Evolutionary conservation across 1,139 yeast genomes (phyloP).

Genomic region (Suhomyces bribrorum): DNA sequence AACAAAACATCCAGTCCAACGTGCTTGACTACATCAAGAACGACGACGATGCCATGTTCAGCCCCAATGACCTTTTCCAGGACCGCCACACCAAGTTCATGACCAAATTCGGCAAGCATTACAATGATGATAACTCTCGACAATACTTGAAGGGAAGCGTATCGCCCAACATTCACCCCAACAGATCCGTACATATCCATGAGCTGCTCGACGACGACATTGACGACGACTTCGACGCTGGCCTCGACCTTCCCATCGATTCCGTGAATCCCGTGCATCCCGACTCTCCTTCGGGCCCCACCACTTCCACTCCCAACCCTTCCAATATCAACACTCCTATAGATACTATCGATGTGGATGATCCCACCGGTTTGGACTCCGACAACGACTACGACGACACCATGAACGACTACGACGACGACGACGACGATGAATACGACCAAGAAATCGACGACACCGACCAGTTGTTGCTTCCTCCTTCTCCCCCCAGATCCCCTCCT

Average conservation of each 20-base stretch:
- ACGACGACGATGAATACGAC: slow-evolving; percentile 13
- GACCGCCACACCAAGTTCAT: slow-evolving; percentile 38
- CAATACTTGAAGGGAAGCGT: slow-evolving; percentile 6
- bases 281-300: too few species aligned
- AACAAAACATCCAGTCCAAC: slow-evolving; percentile 30
- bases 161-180: slow-evolving; percentile 10
- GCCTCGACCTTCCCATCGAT: too few species aligned
- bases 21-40: slow-evolving; percentile 34
- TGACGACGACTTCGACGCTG: slow-evolving; percentile 16
- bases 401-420: slow-evolving; percentile 18
- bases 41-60: slow-evolving; percentile 25
- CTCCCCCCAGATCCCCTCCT: slow-evolving; percentile 80
- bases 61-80: slow-evolving; percentile 38
- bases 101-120: slow-evolving; percentile 32
- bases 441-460: slow-evolving; percentile 16
- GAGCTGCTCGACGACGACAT: slow-evolving; percentile 12
- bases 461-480: slow-evolving; percentile 45
- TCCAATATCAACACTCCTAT: slow-evolving; percentile 7
- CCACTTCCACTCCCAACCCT: slow-evolving; percentile 12
- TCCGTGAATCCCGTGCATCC: too few species aligned
- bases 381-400: slow-evolving; percentile 15
- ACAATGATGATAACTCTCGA: slow-evolving; percentile 23
- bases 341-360: slow-evolving; percentile 12
- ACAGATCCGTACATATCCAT: slow-evolving; percentile 11
- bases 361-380: slow-evolving; percentile 11